A percentile compares a stretch with the other conserved stretches of the same genome.
These are phyloP conservation scores for Cornus controversa DNA, from an alignment of 148 eudicot genomes.

Conservation along the genomic window DNA sequence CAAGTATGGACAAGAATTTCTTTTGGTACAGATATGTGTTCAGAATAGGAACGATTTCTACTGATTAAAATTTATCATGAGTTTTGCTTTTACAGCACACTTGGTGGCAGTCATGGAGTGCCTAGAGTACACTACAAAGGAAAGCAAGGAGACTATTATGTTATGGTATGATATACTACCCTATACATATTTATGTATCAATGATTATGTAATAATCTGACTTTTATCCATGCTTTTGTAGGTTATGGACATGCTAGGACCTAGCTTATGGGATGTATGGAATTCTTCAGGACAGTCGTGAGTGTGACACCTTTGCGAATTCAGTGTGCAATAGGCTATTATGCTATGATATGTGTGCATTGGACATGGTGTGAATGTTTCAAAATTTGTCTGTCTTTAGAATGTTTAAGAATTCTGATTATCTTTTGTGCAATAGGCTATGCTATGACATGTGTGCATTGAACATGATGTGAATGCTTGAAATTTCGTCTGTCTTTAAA, in stretches of 20 bases:
- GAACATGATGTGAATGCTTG: background rate
- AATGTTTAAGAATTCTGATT: background rate
- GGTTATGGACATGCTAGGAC: slow-evolving; percentile 98
- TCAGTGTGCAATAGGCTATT: background rate
- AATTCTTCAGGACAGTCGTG: slow-evolving; percentile 86
- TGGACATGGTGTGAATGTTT: background rate
- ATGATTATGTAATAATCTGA: background rate
- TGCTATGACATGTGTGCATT: background rate
- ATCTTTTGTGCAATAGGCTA: background rate
- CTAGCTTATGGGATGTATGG: slow-evolving; percentile 98
- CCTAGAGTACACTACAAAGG: slow-evolving; percentile 90
- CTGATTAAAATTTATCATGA: background rate
- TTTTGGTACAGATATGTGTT: background rate
- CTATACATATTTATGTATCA: background rate
- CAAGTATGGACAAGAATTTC: slow-evolving; percentile 46
- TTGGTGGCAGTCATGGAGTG: slow-evolving; percentile 89
- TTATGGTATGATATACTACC: slow-evolving; percentile 53
- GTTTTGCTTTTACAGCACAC: slow-evolving; percentile 53
- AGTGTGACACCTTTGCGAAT: slow-evolving; percentile 37
- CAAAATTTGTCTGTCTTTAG: no score
- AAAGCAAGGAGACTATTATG: slow-evolving; percentile 85
- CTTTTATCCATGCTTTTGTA: slow-evolving; percentile 26
- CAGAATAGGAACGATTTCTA: background rate
- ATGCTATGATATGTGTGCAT: background rate
- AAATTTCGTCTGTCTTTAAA: no score